phyloP scores from a whole-genome alignment of 441 rosid genomes.

The Pelargonium citronellum region DNA sequence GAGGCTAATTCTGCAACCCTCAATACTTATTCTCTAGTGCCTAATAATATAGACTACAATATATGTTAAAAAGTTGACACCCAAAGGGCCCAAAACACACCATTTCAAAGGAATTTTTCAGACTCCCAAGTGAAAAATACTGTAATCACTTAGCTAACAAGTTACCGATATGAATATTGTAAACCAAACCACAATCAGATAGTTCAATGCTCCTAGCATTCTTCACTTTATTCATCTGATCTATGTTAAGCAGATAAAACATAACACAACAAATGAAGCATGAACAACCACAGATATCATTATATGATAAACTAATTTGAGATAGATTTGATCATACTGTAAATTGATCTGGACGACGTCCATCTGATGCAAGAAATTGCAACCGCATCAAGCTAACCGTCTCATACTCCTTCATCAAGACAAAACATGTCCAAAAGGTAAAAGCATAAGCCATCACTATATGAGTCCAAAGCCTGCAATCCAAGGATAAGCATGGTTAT shows the following conservation, averaged over 20 bases:
- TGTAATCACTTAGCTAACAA: too few relatives aligned
- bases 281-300: not conserved
- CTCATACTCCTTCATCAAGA: slow-evolving; percentile 74
- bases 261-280: slow-evolving; percentile 13
- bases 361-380: slow-evolving; percentile 80
- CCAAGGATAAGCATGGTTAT: slow-evolving; percentile 7
- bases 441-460: slow-evolving; percentile 77
- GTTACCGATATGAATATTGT: not conserved
- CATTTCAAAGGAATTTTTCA: too few relatives aligned
- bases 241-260: not conserved
- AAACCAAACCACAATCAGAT: not conserved
- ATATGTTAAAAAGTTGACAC: too few relatives aligned
- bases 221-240: not conserved
- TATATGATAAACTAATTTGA: not conserved
- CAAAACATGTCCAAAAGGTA: slow-evolving; percentile 84
- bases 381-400: slow-evolving; percentile 70
- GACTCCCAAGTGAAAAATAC: too few relatives aligned
- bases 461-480: slow-evolving; percentile 74
- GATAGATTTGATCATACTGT: slow-evolving; percentile 46
- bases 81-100: too few relatives aligned
- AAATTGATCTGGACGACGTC: slow-evolving; percentile 85
- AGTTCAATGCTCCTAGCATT: not conserved
- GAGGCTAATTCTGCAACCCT: too few relatives aligned
- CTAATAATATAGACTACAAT: too few relatives aligned
- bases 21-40: too few relatives aligned